Base-by-base conservation (phyloP, 495 filamentous ascomycete genomes). In the Penicillium flavigenum region DNA sequence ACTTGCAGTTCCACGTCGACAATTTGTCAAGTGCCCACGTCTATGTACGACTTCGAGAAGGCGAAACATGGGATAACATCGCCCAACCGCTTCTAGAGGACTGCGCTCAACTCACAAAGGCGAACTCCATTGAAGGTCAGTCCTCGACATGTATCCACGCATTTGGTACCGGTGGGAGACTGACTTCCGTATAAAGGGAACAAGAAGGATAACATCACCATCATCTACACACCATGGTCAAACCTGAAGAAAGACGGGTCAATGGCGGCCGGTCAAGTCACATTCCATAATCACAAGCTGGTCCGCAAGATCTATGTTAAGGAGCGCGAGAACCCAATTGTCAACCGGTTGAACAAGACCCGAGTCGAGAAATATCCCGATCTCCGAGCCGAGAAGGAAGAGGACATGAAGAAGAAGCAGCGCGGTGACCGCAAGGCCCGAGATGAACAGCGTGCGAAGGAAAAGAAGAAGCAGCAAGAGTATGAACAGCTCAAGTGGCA, bases 221-320 rank as follows among this genome's bases (percentile, higher is more conserved):
- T 98, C 54, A 92, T 98, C 63, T 98, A 98, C 74, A 98, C 94
- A 3, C 95, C 94, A 19, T 98, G 95, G 95, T 89, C 90, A 41
- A 98, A 98, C 67, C 86, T 98, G 6, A 86, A 88, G 71, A 98
- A 98, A 69, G 90, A 94, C 63, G 92, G 92, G n/a, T 88, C 84
- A 64, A 98, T 98, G 94, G 92, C 91, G 4, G 86, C 85, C 4
- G 94, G 94, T 22, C 94, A 98, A 71, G 94, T 98, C 49, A 86
- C 89, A 42, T 98, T 97, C 76, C 91, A 96, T 64, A 92, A 97
- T 72, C 82, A 78, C n/a, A 87, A 87, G 66, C 54, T 90, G 73
- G 92, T 96, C 63, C 91, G 88, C 70, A 86, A 85, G 56, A 76
- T 94, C 54, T 83, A 94, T 31, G 84, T 97, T 10, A 65, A 82